Evolutionary conservation across 345 rosid genomes (phyloP), one percentile per base, ranked within the genome.

Genomic region (Laguncularia racemosa): DNA sequence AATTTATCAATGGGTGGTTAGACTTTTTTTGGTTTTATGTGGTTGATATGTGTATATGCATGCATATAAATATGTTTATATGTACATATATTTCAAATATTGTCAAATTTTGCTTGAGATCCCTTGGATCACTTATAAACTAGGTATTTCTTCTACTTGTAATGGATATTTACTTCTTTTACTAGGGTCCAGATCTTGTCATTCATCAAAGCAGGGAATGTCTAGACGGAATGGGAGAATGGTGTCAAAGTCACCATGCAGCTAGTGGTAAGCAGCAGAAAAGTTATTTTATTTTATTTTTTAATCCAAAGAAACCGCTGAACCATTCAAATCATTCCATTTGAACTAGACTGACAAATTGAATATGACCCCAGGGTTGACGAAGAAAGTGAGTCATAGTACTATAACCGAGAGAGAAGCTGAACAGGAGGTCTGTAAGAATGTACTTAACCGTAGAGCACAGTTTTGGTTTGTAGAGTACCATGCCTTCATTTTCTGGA

Each of bases 171-270:
- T 13, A 53, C 48, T 58, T 64, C 62, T 59, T 49, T 14, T 79
- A 44, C 44, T 52, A 93, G 96, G 97, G 99, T 65, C 97, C 99
- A 62, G 89, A 85, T 72, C 59, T 89, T 71, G 95, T 93, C 65
- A 73, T 93, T 65, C 85, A 87, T 79, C 99, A 93, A 69, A 73
- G 77, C 16, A 72, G 76, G 63, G 88, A 83, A 48, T 89, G 96
- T 58, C 33, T 93, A 62, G 86, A 85, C 66, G 61, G 68, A 63
- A 89, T 89, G 95, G 85, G 84, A 53, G 97, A 93, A 33, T 86
- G 99, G 99, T 93, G 97, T 70, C 88, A 79, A 75, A 69, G 51
- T 58, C 97, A 89, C 77, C 99, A 89, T 55, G 85, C 73, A 21
- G 88, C 81, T 60, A 93, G 97, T 69, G 97, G 99, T 92, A 78